Evolutionary conservation across 306 rosid genomes (phyloP).

Genomic region (Begonia fuchsioides): DNA sequence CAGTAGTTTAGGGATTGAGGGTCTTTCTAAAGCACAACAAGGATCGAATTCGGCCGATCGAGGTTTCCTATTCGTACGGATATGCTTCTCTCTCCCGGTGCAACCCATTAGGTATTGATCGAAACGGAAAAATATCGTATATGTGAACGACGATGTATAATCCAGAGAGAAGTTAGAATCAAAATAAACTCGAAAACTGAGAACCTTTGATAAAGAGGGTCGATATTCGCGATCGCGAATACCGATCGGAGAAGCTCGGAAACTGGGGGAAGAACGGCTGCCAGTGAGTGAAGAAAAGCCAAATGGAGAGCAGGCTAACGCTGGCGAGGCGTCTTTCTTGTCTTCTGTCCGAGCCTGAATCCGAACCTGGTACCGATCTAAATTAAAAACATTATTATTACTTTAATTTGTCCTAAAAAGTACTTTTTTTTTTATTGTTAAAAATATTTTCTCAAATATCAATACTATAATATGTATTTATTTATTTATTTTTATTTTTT

Average conservation of each 20-base stretch:
- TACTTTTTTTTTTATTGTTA: too few species aligned
- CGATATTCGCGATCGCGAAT: neutral
- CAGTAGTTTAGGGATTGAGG: constrained; percentile 49
- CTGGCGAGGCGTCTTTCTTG: too few species aligned
- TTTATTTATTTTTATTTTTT: too few species aligned
- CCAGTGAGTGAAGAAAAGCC: neutral
- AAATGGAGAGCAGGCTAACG: too few species aligned
- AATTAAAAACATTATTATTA: too few species aligned
- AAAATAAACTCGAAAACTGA: neutral
- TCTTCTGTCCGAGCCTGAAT: too few species aligned
- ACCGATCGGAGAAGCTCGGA: neutral
- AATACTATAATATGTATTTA: too few species aligned
- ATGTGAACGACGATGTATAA: neutral
- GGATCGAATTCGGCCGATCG: constrained; percentile 48
- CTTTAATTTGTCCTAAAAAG: too few species aligned
- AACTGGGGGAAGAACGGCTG: neutral
- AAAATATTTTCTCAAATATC: too few species aligned
- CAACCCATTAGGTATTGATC: constrained; percentile 49
- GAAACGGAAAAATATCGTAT: neutral
- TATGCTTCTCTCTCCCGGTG: constrained; percentile 66
- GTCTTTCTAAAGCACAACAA: constrained; percentile 23
- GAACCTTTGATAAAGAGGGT: neutral
- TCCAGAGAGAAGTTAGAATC: neutral
- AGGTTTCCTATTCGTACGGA: constrained; percentile 56
- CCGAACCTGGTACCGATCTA: too few species aligned